Evolutionary conservation across 768 basidiomycete species (phyloP).

Genomic region (Tylopilus cervinicoccineus): DNA sequence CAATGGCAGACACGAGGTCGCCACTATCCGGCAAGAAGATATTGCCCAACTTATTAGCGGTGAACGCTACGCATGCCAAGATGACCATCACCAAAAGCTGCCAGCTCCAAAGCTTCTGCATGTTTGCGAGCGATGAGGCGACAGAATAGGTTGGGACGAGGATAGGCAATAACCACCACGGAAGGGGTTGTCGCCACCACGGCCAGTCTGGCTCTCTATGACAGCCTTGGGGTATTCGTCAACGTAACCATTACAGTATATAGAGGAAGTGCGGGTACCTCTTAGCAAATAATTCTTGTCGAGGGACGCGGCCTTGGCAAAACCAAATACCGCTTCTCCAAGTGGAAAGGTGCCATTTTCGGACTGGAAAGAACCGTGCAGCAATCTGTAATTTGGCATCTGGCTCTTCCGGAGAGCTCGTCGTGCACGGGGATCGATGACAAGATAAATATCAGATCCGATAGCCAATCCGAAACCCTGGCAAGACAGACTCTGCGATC

Average conservation of each 20-base stretch:
- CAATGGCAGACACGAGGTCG: slow-evolving; percentile 73
- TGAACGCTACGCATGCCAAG: slow-evolving; percentile 76
- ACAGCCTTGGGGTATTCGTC: slow-evolving; percentile 52
- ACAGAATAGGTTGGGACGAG: slow-evolving; percentile 76
- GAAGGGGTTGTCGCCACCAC: slow-evolving; percentile 75
- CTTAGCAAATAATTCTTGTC: slow-evolving; percentile 28
- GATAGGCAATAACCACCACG: slow-evolving; percentile 76
- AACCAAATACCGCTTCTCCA: slow-evolving; percentile 45
- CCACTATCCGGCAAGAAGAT: slow-evolving; percentile 59
- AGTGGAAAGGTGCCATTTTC: slow-evolving; percentile 44
- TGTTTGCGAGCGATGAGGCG: slow-evolving; percentile 70
- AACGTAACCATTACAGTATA: slow-evolving; percentile 23
- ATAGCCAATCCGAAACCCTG: slow-evolving; percentile 84
- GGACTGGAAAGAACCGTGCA: slow-evolving; percentile 53
- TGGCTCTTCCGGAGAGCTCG: slow-evolving; percentile 30
- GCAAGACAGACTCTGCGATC: background rate
- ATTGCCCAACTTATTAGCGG: slow-evolving; percentile 63
- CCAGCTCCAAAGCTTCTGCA: slow-evolving; percentile 65
- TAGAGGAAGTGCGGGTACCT: slow-evolving; percentile 15
- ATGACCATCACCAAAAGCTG: slow-evolving; percentile 76
- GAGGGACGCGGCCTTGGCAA: slow-evolving; percentile 34
- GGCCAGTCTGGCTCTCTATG: slow-evolving; percentile 69
- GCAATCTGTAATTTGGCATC: slow-evolving; percentile 38
- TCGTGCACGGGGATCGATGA: slow-evolving; percentile 59
- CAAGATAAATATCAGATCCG: slow-evolving; percentile 76